These are phyloP conservation scores for Sphagnum fallax DNA, from an alignment of 228 moss, liverwort and hornwort species.

Conservation along the genomic window DNA sequence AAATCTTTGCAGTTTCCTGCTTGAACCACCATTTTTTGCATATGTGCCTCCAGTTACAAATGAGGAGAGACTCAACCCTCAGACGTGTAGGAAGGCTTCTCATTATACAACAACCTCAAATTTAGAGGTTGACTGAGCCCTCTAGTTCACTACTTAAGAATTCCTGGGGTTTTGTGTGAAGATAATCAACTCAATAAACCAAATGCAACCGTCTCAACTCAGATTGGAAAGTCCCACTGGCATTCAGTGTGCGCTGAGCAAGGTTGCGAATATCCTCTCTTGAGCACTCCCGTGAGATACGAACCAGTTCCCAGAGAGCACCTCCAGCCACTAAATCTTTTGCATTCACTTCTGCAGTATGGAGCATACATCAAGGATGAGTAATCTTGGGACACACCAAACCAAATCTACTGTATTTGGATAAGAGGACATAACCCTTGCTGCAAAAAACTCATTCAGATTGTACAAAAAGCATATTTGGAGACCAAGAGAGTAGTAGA, in stretches of 20 bases:
- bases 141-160: constrained; percentile 12
- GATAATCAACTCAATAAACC: constrained; percentile 30
- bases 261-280: constrained; percentile 93
- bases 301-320: constrained; percentile 85
- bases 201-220: constrained; percentile 85
- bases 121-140: constrained; percentile 4
- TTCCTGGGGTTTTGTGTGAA: constrained; percentile 3
- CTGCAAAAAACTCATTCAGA: too few relatives aligned
- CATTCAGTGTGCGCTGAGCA: constrained; percentile 84
- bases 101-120: constrained; percentile 42
- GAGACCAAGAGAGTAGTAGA: too few relatives aligned
- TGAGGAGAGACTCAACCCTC: too few relatives aligned
- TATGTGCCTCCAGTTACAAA: too few relatives aligned
- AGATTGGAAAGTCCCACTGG: constrained; percentile 78
- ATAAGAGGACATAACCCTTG: too few relatives aligned
- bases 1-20: too few relatives aligned
- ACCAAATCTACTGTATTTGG: constrained; percentile 2
- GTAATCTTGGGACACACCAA: not conserved
- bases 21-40: too few relatives aligned
- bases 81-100: constrained; percentile 3
- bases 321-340: constrained; percentile 90
- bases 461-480: too few relatives aligned
- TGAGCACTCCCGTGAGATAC: constrained; percentile 91
- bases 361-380: constrained; percentile 3
- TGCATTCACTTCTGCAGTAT: constrained; percentile 77